A percentile compares a stretch with the other conserved stretches of the same genome.
These are phyloP conservation scores for Avena atlantica DNA, from an alignment of 176 grass and related monocot genomes.

Conservation along the genomic window DNA sequence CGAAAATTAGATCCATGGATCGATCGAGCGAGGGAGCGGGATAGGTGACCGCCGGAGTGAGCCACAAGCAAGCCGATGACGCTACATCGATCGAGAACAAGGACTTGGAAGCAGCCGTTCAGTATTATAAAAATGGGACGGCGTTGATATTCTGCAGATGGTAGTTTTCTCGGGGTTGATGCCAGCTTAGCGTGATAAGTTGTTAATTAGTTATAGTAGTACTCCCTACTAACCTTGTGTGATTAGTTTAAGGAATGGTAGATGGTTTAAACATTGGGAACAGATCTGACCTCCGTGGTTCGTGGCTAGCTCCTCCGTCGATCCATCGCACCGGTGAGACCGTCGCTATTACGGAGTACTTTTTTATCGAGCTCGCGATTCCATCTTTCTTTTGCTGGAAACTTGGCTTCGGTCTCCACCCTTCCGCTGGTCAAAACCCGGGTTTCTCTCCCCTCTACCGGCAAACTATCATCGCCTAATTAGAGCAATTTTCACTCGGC, in stretches of 20 bases:
- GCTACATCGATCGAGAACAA: background rate
- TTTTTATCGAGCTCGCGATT: conserved; percentile 8
- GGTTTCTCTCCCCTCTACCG: conserved; percentile 46
- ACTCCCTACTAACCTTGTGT: background rate
- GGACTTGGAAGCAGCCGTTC: background rate
- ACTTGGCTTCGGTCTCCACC: conserved; percentile 59
- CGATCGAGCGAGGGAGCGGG: background rate
- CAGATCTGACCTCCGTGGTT: conserved; percentile 32
- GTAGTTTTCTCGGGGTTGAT: conserved; percentile 51
- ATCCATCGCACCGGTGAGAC: background rate
- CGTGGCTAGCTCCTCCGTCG: background rate
- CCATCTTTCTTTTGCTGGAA: conserved; percentile 41
- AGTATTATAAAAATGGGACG: background rate
- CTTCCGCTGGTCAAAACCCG: conserved; percentile 36
- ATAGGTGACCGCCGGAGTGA: conserved; percentile 39
- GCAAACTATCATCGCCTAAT: background rate
- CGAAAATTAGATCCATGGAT: conserved; percentile 33
- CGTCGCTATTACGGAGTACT: background rate
- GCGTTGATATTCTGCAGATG: conserved; percentile 16
- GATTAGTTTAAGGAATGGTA: conserved; percentile 15
- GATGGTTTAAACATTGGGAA: conserved; percentile 19
- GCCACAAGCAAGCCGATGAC: conserved; percentile 46
- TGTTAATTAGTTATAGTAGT: background rate
- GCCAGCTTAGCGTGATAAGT: conserved; percentile 31
- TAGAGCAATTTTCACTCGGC: background rate